Base-by-base conservation (phyloP, 2,329 filamentous ascomycete species). In the Aciculosporium take region DNA sequence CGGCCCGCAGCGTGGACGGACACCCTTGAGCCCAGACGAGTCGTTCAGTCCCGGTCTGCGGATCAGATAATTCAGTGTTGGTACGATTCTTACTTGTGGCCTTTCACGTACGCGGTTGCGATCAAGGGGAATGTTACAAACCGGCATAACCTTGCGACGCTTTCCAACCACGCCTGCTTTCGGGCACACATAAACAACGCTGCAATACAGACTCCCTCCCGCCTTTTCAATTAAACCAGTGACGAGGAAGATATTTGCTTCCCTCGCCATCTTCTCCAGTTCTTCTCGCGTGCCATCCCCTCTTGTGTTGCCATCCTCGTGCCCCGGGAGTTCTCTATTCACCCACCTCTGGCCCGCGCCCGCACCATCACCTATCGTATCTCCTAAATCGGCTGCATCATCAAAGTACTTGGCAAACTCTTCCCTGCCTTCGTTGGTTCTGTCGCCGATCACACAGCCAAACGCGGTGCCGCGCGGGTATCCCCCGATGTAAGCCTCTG, bases 401-500 rank as follows among this genome's bases (percentile, higher is more conserved):
- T 80, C 74, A 63, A 87, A 94, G 62, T 94, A 94, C 3, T 71
- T 64, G 8, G 88, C 69, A 56, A 81, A 95, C 53, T 93, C 85
- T 21, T 94, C 85, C 15, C 87, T 74, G 4, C 87, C 88, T 37
- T 69, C 65, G 3, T 71, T 65, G 0, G 72, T 70, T 29, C 88
- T 78, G 13, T 71, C 68, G 4, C 88, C 88, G 5, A 94, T 69
- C 2, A 74, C 70, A 36, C 77, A 78, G 4, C 87, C 87, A 53
- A 94, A 94, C 39, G 68, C 67, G 47, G 79, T 80, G 15, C 81
- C 86, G 9, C 88, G 81, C 15, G 89, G 89, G 56, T 95, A 95
- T 1, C 88, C 89, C 36, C 89, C 89, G 2, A 95, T 71, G 56
- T 86, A 94, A 18, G 88, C 88, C 65, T 96, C 88, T 0, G 89